Evolutionary conservation across 2,329 filamentous ascomycete species (phyloP).

Genomic region (Colletotrichum somersetense): DNA sequence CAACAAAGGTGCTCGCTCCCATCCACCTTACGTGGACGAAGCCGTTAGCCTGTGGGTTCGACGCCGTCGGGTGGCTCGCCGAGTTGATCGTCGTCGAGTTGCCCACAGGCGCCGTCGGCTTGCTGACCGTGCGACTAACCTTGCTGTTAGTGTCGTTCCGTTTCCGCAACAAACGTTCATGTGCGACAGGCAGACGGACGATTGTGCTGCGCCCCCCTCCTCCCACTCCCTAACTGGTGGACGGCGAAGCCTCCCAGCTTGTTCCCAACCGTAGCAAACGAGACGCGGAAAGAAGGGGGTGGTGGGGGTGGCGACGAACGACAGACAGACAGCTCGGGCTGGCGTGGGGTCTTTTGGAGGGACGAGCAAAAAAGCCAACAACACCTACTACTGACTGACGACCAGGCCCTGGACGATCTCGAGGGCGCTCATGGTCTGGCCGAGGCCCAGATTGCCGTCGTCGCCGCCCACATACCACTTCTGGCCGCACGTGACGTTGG

Average conservation of each 20-base stretch:
- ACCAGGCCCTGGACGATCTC: constrained; percentile 71
- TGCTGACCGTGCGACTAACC: neutral
- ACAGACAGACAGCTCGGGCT: neutral
- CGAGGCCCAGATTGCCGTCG: constrained; percentile 68
- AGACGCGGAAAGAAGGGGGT: neutral
- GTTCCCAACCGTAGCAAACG: neutral
- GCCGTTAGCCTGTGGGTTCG: neutral
- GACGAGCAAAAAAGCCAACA: constrained; percentile 49
- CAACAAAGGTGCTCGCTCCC: neutral
- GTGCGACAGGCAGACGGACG: neutral
- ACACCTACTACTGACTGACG: constrained; percentile 49
- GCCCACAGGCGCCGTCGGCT: neutral
- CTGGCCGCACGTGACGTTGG: constrained; percentile 68
- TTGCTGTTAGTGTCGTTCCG: constrained; percentile 2
- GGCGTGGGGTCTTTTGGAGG: neutral
- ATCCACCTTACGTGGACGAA: neutral
- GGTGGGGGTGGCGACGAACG: neutral
- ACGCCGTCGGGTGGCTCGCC: neutral
- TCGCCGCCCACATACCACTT: constrained; percentile 72
- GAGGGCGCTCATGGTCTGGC: constrained; percentile 74
- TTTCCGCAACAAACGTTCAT: neutral
- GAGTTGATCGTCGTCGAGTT: neutral
- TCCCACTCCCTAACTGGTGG: neutral
- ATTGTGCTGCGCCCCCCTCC: neutral
- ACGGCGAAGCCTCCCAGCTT: too few relatives aligned